Base-by-base conservation (phyloP, 2,329 filamentous ascomycete species). In the Xenoacremonium recifei region DNA sequence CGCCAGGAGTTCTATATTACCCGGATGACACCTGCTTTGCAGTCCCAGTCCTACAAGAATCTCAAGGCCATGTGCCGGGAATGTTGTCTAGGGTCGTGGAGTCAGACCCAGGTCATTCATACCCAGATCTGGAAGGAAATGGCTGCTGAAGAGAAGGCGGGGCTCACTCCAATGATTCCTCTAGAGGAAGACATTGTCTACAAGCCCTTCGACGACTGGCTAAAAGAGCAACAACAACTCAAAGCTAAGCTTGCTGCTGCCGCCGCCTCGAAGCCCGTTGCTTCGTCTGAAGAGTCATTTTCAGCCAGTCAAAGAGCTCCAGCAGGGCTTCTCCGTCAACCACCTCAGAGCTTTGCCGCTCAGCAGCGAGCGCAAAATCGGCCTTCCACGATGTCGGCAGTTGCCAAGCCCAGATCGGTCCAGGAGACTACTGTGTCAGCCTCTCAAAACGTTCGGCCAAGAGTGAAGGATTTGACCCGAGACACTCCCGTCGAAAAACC, bases 91-190 rank as follows among this genome's bases (percentile, higher is more conserved):
- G 81, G 81, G 0, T 76, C 78, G 2, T 80, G 71, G 71, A 69
- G 64, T 40, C 53, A 65, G 9, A 62, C 66, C 4, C 68, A 76
- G 48, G 60, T 73, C 19, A 62, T 73, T 3, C 72, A 76, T 53
- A 77, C 75, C 31, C 75, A 77, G 38, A 78, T 79, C 1, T 85
- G 82, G 75, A 78, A 79, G 54, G 82, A 85, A 57, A 80, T 84
- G 63, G 79, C 80, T 1, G 73, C 80, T n/a, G 82, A 85, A 61
- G 82, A 85, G 59, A 80, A 84, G 61, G 76, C 78, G 30, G 80
- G 80, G 2, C 65, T 85, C 40, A 85, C 81, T 0, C 82, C 81
- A 0, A 69, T 72, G 49, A 83, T 85, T 43, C 82, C 82, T 3
- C 66, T 85, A 17, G 73, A 75, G 3, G 76, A 81, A 42, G 75